Percentiles rank a stretch among this genome's conserved stretches.
These are phyloP conservation scores for Crithidia fasciculata DNA, from an alignment of 208 protist species.

Conservation along the genomic window DNA sequence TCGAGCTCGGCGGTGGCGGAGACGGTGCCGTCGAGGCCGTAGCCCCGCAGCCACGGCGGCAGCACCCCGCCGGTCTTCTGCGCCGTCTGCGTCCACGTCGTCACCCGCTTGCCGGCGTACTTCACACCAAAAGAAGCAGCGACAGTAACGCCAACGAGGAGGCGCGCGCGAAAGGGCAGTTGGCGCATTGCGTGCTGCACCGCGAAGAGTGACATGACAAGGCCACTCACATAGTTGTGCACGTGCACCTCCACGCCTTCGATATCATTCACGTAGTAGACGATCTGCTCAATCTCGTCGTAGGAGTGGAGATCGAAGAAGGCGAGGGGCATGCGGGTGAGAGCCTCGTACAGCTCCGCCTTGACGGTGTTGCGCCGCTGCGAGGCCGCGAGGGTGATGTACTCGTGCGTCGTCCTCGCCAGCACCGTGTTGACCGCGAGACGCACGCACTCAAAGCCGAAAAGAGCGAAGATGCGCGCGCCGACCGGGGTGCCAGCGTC, in stretches of 20 bases:
- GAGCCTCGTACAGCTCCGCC: conserved; percentile 63
- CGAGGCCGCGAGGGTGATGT: conserved; percentile 50
- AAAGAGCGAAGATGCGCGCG: conserved; percentile 38
- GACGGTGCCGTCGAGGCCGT: conserved; percentile 17
- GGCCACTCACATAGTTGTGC: conserved; percentile 50
- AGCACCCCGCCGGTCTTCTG: conserved; percentile 30
- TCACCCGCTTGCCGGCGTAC: conserved; percentile 26
- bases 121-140: conserved; percentile 30
- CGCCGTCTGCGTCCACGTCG: conserved; percentile 22
- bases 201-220: conserved; percentile 32
- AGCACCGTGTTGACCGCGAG: conserved; percentile 53
- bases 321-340: conserved; percentile 63
- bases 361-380: conserved; percentile 56
- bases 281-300: conserved; percentile 72
- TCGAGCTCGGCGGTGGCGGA: conserved; percentile 36
- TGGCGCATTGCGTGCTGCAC: conserved; percentile 37
- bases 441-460: conserved; percentile 56
- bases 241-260: conserved; percentile 85
- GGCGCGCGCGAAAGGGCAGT: conserved; percentile 31
- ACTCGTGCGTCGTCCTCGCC: conserved; percentile 41
- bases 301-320: conserved; percentile 65
- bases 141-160: conserved; percentile 33
- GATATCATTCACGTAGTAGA: conserved; percentile 84
- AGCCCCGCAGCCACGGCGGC: conserved; percentile 35
- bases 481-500: conserved; percentile 2